Base-by-base conservation (phyloP, 768 basidiomycete genomes). In the Auriscalpium orientale region DNA sequence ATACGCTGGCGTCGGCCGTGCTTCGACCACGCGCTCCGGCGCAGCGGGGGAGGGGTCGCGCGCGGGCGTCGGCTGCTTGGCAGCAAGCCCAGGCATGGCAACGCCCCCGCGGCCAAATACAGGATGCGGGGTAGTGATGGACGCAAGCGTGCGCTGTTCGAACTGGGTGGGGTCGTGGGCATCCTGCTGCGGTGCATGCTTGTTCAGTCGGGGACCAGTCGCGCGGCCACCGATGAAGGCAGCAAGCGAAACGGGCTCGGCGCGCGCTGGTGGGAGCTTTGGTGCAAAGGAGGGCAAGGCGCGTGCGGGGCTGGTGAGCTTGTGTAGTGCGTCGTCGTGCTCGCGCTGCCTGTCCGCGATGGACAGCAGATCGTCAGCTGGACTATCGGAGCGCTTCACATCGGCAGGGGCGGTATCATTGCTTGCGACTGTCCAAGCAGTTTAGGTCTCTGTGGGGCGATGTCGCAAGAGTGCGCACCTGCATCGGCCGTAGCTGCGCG, bases 161-260 rank as follows among this genome's bases (percentile, higher is more conserved):
- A 87, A 87, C 60, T 82, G 81, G 0, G 79, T 81, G 1, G 81
- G 83, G 62, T 84, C 80, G 63, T 81, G 74, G 10, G 77, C 76
- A 70, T 91, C 82, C 61, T 75, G 75, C 66, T 91, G 90, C 4
- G 89, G 83, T 16, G 83, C 82, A 62, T 83, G 88, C 56, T 76
- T 80, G 59, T 79, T 90, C 45, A 92, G 76, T 38, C 85, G 77
- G 4, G 89, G 89, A 21, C 88, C 90, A 45, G 81, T 78, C 13
- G 84, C 89, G 28, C 76, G 80, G 8, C 90, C 89, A 38, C 90
- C 90, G 61, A 91, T 91, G 67, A 91, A 89, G 2, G 85, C 79
- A 0, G 90, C 89, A 28, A 91, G 77, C 2, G 90, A 92, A 9
- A 87, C 82, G 11, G 82, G 74, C 44, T 79, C 73, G 3, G 76